Evolutionary conservation across 176 grass and related monocot genomes (phyloP), one percentile per base, ranked within the genome.

Genomic region (Avena eriantha): DNA sequence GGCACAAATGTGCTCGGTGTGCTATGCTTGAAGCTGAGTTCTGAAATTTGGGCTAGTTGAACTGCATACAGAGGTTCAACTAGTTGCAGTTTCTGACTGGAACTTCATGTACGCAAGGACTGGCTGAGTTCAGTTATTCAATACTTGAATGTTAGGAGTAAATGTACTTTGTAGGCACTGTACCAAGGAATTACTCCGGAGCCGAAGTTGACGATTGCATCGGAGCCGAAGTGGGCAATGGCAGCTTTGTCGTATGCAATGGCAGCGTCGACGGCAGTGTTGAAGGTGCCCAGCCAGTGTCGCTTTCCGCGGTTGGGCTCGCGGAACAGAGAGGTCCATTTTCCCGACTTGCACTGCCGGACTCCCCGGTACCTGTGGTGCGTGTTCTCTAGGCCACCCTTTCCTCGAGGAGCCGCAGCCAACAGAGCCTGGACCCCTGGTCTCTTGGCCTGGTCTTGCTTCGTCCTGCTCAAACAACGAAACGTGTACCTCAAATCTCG

Each of bases 271-370:
- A 79, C 17, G 21, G 92, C 55, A 22, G 55, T 92, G 69, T 86
- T 6, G 55, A 94, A 97, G 47, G 92, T 92, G 45, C 94, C 92
- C 47, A 97, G 51, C 89, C 92, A 96, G n/a, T 82, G 88, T 26
- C 94, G 92, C 55, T 66, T 81, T 18, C 85, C 80, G 3, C 10
- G 0, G 45, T 87, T 86, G 1, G 89, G 89, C 81, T 96, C 82
- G 13, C 92, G 82, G 68, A 93, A 85, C 83, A 93, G 92, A 0
- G 92, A 56, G 50, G 90, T 88, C 92, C 94, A 94, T 80, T 88
- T 97, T 58, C 90, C 94, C 89, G 85, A 93, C 64, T 3, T 89
- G 72, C 89, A 82, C 78, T 93, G 94, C 67, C 94, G 88, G 48
- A 93, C 88, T 9, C 94, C 92, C 49, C 88, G 87, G 88, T 78